Base-by-base conservation (phyloP, 2,329 filamentous ascomycete genomes). In the Grosmannia serpens region DNA sequence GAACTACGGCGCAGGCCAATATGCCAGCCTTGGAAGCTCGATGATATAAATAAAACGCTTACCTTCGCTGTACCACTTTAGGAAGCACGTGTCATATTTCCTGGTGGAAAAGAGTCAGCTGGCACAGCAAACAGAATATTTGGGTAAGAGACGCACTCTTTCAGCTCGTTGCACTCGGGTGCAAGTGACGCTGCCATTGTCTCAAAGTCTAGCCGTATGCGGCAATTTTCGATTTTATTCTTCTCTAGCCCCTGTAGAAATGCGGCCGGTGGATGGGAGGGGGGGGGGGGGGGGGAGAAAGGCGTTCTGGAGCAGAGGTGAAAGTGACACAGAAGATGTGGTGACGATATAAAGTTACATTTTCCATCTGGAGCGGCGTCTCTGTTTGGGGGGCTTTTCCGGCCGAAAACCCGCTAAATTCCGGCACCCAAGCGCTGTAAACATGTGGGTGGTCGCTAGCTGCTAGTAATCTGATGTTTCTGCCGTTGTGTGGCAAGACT, bases 61-160 rank as follows among this genome's bases (percentile, higher is more conserved):
- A 96, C 94, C 97, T 74, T 99, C 94, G 70, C 91, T 96, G 73
- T 99, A 99, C 94, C 94, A 99, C 75, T 96, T 97, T 63, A 99
- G 77, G 71, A 99, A 99, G 75, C 94, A 99, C 56, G 87, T 91
- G 72, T 99, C 94, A 70, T 99, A 99, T 66, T 86, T 89, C 71
- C 91, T 96, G 62, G 3, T 17, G 57, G 5, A 59, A 44, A 61
- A 61, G 58, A 66, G 56, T 41, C 26, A 35, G 50, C 52, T 51
- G 6, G 22, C 20, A 35, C 11, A 22, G 29, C 9, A 13, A 35
- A 24, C 9, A 31, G n/a, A 33, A 3, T 24, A 26, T n/a, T n/a
- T 3, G 13, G 2, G 4, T 17, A 15, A 15, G 13, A 33, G 15
- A 70, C 85, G 67, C 75, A 96, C 92, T 96, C 92, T 75, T 97